phyloP scores from a whole-genome alignment of 1,139 yeast species.

The Pichia sp. region DNA sequence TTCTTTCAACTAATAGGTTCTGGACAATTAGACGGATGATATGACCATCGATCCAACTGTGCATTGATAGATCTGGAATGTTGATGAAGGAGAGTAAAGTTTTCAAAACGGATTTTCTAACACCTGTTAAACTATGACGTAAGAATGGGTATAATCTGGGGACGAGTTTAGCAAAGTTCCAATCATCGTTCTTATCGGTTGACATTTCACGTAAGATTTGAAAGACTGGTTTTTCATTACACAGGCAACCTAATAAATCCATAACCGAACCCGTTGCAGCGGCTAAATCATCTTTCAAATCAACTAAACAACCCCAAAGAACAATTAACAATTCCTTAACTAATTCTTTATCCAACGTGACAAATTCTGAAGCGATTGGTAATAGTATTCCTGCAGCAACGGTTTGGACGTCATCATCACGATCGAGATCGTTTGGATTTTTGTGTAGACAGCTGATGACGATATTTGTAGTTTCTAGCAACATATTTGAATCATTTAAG shows the following conservation, averaged over 20 bases:
- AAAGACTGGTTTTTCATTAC: constrained; percentile 78
- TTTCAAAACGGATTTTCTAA: constrained; percentile 82
- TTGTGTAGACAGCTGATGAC: constrained; percentile 73
- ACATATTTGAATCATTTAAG: constrained; percentile 52
- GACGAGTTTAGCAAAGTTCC: constrained; percentile 71
- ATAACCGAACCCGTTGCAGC: constrained; percentile 96
- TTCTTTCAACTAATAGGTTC: constrained; percentile 86
- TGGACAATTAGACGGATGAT: constrained; percentile 78
- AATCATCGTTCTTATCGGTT: constrained; percentile 33
- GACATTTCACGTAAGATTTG: constrained; percentile 68
- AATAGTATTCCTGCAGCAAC: constrained; percentile 93
- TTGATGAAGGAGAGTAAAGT: constrained; percentile 77
- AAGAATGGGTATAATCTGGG: constrained; percentile 92
- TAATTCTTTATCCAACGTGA: constrained; percentile 56
- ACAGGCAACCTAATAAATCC: constrained; percentile 88
- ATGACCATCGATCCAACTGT: constrained; percentile 77
- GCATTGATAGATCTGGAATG: constrained; percentile 61
- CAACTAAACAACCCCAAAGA: constrained; percentile 85
- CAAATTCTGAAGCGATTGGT: constrained; percentile 87
- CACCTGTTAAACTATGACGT: constrained; percentile 91
- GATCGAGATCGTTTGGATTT: constrained; percentile 50
- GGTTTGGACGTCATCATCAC: constrained; percentile 91
- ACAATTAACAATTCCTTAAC: constrained; percentile 69
- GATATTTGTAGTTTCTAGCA: constrained; percentile 76
- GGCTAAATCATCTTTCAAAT: constrained; percentile 84